Base-by-base conservation (phyloP, 371 early-diverging fungal genomes). In the Polyrhizophydium stewartii region DNA sequence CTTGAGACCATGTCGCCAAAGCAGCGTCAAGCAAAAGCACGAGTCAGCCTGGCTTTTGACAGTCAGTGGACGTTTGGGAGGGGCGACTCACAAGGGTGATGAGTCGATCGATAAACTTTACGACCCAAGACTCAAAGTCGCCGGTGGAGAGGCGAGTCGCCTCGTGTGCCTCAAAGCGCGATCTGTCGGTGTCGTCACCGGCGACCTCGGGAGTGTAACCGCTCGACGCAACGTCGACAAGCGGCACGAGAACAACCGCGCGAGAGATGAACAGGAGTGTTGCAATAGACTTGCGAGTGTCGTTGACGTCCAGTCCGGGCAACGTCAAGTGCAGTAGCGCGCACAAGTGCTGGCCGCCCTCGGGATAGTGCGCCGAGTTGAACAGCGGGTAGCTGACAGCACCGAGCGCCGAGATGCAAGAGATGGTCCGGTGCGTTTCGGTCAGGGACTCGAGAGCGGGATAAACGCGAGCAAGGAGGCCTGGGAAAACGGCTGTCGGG, bases 221-320 rank as follows among this genome's bases (percentile, higher is more conserved):
- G 68, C 32, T n/a, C n/a, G n/a, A n/a, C n/a, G n/a, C n/a, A n/a
- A 85, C 53, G 60, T 92, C 90, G 19, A 65, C 56, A 13, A 92
- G 65, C 0, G 92, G 91, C 0, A 90, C 82, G 7, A 76, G 71
- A 69, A 86, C 73, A 13, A 87, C 51, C n/a, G 84, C 79, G 30
- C 77, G 77, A 0, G 80, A 77, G n/a, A 93, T 76, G 70, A 94
- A 94, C 66, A 88, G 64, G 22, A 92, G 62, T 0, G 94, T 79
- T 24, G 82, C 73, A 52, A 82, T 78, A 1, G 95, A 83, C 71
- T 94, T 96, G 46, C 72, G 72, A 1, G 89, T 87, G 59, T 96
- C 96, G 66, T 94, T 94, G 72, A 92, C 77, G 64, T 96, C 95
- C 25, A 96, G 89, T 21, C 94, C 96, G 0, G 94, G 94, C 12